A percentile compares a stretch with the other conserved stretches of the same genome.
Conservation (phyloP, 305 asterid genomes). For the Ilex paraguariensis region DNA sequence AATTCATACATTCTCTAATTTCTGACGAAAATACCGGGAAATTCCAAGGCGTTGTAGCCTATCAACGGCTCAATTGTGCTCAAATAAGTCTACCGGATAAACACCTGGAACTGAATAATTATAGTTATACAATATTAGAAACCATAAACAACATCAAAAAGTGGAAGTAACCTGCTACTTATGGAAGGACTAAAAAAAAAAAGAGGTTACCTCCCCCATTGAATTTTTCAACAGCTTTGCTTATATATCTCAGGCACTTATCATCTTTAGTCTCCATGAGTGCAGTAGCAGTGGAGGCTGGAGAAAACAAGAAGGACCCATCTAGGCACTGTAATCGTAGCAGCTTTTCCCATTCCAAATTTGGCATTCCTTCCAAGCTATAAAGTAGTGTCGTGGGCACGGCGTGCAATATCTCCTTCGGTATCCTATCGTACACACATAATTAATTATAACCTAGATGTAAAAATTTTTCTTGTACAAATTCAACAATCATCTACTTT, state of each 20-base stretch:
- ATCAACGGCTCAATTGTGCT: constrained; percentile 81
- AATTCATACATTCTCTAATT: constrained; percentile 54
- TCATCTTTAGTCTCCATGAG: constrained; percentile 46
- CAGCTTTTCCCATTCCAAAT: constrained; percentile 29
- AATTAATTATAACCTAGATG: constrained; percentile 23
- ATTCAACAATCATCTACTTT: too few species aligned
- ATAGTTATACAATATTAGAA: not conserved
- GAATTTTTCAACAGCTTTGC: constrained; percentile 44
- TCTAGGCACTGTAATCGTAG: constrained; percentile 17
- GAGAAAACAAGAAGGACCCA: constrained; percentile 30
- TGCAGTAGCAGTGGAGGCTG: constrained; percentile 30
- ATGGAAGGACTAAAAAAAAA: too few species aligned
- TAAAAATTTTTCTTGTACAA: too few species aligned
- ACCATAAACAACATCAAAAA: too few species aligned
- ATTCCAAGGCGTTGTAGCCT: constrained; percentile 77
- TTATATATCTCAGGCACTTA: constrained; percentile 59
- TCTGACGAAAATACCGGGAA: constrained; percentile 58
- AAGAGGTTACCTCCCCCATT: constrained; percentile 67
- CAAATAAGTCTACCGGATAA: constrained; percentile 93
- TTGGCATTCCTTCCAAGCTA: constrained; percentile 82
- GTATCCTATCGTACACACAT: constrained; percentile 51
- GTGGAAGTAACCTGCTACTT: too few species aligned
- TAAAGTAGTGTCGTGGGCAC: constrained; percentile 90
- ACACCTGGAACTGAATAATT: constrained; percentile 63
- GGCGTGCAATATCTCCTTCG: constrained; percentile 63